Evolutionary conservation across 805 yeast species (phyloP).

Genomic region (Wickerhamiella azyma): DNA sequence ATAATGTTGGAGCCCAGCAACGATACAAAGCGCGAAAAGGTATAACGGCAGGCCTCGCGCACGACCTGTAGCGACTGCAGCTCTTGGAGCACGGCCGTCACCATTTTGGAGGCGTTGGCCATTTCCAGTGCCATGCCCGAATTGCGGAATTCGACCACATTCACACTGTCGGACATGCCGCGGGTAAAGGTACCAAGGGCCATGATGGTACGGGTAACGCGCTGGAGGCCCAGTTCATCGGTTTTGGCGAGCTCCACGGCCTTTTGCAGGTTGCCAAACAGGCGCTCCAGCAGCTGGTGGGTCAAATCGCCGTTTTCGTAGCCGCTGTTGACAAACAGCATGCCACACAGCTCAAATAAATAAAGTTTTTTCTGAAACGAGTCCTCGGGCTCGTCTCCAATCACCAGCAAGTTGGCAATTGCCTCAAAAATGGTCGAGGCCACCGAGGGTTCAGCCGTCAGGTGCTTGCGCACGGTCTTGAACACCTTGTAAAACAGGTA

Average conservation of each 20-base stretch:
- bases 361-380: constrained; percentile 67
- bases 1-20: constrained; percentile 42
- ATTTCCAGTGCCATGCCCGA: constrained; percentile 37
- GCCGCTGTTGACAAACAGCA: constrained; percentile 43
- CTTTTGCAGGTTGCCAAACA: constrained; percentile 55
- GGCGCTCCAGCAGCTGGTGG: constrained; percentile 58
- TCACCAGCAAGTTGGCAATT: constrained; percentile 43
- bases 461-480: constrained; percentile 56
- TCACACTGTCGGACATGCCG: constrained; percentile 49
- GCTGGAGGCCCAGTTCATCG: constrained; percentile 7
- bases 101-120: constrained; percentile 64
- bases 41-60: constrained; percentile 75
- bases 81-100: constrained; percentile 67
- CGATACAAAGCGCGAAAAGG: constrained; percentile 77
- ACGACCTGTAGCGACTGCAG: constrained; percentile 52
- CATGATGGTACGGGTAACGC: constrained; percentile 66
- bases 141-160: constrained; percentile 22
- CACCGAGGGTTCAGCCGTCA: constrained; percentile 30
- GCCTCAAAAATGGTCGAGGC: constrained; percentile 46
- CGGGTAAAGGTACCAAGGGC: constrained; percentile 83
- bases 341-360: constrained; percentile 75
- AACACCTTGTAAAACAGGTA: constrained; percentile 74
- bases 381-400: constrained; percentile 37
- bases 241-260: constrained; percentile 23
- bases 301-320: constrained; percentile 35